phyloP scores from a whole-genome alignment of 768 basidiomycete species.

The Suillus ampliporus region DNA sequence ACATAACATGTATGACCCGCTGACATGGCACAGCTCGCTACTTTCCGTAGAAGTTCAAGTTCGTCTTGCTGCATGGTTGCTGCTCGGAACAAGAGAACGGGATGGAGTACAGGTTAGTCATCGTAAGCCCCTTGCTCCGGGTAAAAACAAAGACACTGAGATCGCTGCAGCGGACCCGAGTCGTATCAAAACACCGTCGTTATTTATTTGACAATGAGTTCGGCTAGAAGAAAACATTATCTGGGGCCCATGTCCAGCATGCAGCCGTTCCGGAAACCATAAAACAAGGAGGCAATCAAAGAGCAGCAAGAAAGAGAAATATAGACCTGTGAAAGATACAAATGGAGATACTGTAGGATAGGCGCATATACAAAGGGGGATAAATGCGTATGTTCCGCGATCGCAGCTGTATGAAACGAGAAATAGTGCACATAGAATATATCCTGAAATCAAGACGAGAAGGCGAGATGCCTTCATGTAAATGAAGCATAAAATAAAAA shows the following conservation, averaged over 20 bases:
- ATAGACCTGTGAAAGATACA: slow-evolving; percentile 16
- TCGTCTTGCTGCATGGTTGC: too few relatives aligned
- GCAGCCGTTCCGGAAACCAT: not conserved
- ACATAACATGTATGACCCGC: too few relatives aligned
- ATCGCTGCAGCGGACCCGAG: not conserved
- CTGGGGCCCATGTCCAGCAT: slow-evolving; percentile 22
- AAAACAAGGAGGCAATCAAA: slow-evolving; percentile 17
- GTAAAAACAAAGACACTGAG: not conserved
- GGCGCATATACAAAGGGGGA: slow-evolving; percentile 17
- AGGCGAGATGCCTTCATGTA: slow-evolving; percentile 19
- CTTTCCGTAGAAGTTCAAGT: too few relatives aligned
- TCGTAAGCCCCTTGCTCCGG: too few relatives aligned
- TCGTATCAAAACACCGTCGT: not conserved
- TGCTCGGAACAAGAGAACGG: too few relatives aligned
- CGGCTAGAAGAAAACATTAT: slow-evolving; percentile 1
- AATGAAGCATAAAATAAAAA: slow-evolving; percentile 26
- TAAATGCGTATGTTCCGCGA: slow-evolving; percentile 15
- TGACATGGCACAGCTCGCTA: too few relatives aligned
- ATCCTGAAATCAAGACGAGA: slow-evolving; percentile 22
- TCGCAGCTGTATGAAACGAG: slow-evolving; percentile 23
- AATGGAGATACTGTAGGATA: slow-evolving; percentile 15
- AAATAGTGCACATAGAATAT: slow-evolving; percentile 19
- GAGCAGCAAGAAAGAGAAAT: not conserved
- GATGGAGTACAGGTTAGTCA: too few relatives aligned
- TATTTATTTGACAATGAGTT: not conserved